Conservation (phyloP, 352 stramenopile species). For the Phytopythium vexans region DNA sequence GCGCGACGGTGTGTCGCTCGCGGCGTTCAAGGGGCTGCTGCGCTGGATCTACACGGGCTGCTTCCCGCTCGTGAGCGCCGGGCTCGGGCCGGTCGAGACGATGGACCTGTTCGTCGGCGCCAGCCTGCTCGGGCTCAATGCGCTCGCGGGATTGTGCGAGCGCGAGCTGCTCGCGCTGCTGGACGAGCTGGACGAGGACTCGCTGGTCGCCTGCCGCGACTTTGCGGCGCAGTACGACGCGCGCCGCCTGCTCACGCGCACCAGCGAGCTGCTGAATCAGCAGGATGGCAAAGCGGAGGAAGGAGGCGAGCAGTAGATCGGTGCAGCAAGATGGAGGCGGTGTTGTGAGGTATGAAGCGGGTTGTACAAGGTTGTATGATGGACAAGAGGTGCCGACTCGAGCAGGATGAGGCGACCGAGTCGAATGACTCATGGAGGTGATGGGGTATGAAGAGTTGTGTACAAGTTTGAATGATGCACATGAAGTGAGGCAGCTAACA, state of each 20-base stretch:
- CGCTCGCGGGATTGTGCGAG: slow-evolving; percentile 59
- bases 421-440: no score
- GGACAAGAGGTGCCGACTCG: no score
- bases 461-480: no score
- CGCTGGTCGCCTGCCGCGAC: slow-evolving; percentile 51
- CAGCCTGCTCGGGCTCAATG: slow-evolving; percentile 48
- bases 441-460: no score
- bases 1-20: slow-evolving; percentile 60
- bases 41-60: slow-evolving; percentile 74
- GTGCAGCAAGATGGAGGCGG: no score
- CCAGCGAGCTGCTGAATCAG: slow-evolving; percentile 29
- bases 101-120: slow-evolving; percentile 75
- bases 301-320: no score
- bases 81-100: slow-evolving; percentile 48
- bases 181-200: slow-evolving; percentile 37
- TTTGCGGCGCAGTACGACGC: slow-evolving; percentile 66
- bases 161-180: slow-evolving; percentile 53
- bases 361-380: no score
- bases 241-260: slow-evolving; percentile 30
- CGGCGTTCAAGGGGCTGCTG: slow-evolving; percentile 59
- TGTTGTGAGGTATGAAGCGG: no score
- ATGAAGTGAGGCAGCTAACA: no score
- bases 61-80: slow-evolving; percentile 31
- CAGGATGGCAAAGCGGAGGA: no score
- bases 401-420: no score